These are phyloP conservation scores for Xylona heveae DNA, from an alignment of 495 filamentous ascomycete genomes.

Conservation along the genomic window DNA sequence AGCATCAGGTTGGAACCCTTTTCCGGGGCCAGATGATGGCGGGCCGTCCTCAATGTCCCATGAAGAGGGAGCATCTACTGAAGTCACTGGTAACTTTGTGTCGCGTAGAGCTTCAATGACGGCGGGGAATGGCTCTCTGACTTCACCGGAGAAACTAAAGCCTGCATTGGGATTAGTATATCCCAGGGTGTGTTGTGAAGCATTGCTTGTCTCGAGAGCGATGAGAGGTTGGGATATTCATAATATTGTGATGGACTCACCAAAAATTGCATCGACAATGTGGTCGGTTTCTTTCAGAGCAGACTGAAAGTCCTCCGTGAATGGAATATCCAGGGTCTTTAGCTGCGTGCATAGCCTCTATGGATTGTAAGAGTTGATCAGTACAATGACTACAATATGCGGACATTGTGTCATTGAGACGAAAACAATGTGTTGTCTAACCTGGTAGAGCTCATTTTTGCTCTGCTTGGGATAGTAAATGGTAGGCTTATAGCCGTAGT, in stretches of 20 bases:
- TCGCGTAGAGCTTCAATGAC: slow-evolving; percentile 59
- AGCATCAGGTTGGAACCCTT: slow-evolving; percentile 53
- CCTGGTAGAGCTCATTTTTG: slow-evolving; percentile 78
- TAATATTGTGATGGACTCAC: slow-evolving; percentile 15
- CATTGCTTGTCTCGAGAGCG: too few species aligned
- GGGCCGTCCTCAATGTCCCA: slow-evolving; percentile 86
- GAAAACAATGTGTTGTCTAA: slow-evolving; percentile 11
- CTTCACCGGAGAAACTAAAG: slow-evolving; percentile 82
- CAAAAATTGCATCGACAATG: slow-evolving; percentile 87
- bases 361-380: not conserved
- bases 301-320: slow-evolving; percentile 55
- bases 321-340: slow-evolving; percentile 58
- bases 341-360: slow-evolving; percentile 70
- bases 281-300: slow-evolving; percentile 50
- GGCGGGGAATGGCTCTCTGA: slow-evolving; percentile 71
- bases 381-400: too few species aligned
- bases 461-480: slow-evolving; percentile 84
- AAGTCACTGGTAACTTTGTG: slow-evolving; percentile 54
- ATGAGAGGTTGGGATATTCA: not conserved
- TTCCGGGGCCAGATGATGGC: slow-evolving; percentile 53
- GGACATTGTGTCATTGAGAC: too few species aligned
- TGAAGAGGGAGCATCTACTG: slow-evolving; percentile 78
- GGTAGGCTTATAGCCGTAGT: slow-evolving; percentile 78
- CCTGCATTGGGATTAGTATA: too few species aligned
- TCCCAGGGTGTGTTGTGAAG: too few species aligned